Evolutionary conservation across 306 rosid genomes (phyloP), one percentile per base, ranked within the genome.

Genomic region (Prunus padus): DNA sequence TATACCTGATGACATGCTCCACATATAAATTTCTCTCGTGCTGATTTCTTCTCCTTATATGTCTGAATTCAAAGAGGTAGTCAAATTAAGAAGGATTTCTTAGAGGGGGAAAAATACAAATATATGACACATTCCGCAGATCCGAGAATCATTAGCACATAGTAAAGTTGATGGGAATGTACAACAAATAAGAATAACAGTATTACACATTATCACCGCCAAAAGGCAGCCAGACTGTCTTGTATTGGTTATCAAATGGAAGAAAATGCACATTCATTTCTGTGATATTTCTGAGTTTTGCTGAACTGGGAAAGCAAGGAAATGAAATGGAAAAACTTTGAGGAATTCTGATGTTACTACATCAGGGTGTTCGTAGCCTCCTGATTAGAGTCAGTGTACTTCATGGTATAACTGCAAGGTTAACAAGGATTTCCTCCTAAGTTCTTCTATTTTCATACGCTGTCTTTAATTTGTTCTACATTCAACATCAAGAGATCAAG

Each of bases 1-100:
- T 79, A 9, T 77, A 95, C 98, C 98, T 92, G 95, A 83, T 95
- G 95, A 85, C 98, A 95, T 45, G 93, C 96, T 78, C 98, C 98
- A 83, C 98, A 95, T 23, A 92, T 90, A 26, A 92, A 92, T 80
- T 81, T 89, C 65, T 95, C 98, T 84, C 98, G 83, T 18, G 98
- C 88, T 20, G 92, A 87, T 83, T 95, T 95, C 83, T 95, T 95
- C 90, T 92, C 97, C 88, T 95, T 92, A 57, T 85, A 90, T 74
- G 83, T 88, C 98, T 91, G 96, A 62, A 69, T 74, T 75, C 51
- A 72, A 37, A 69, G 67, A 75, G 67, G 28, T 37, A 50, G 56
- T 57, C n/a, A 75, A 55, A 81, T 72, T 22, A 78, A 68, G 33
- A 65, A 64, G 63, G 44, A 42, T 82, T 73, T 70, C 8, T 7